phyloP scores from a whole-genome alignment of 306 rosid genomes.

The Lupinus albus region DNA sequence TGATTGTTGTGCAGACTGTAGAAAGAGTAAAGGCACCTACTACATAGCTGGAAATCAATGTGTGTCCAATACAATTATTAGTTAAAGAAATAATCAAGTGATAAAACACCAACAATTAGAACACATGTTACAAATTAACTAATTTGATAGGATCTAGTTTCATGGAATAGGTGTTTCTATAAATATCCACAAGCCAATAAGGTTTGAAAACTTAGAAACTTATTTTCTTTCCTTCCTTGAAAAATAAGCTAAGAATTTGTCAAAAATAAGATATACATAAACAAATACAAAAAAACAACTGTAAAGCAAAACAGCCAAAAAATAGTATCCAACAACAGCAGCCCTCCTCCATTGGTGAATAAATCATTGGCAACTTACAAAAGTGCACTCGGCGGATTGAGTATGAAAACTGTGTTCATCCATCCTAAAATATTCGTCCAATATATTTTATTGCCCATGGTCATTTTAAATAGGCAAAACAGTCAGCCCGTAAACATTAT shows the following conservation, averaged over 20 bases:
- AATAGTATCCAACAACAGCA: slow-evolving; percentile 39
- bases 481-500: too few species aligned
- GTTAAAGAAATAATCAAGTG: slow-evolving; percentile 4
- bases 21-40: not conserved
- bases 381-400: too few species aligned
- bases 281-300: not conserved
- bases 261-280: not conserved
- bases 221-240: not conserved
- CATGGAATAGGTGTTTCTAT: slow-evolving; percentile 1
- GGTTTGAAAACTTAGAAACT: slow-evolving; percentile 25
- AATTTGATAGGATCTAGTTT: slow-evolving; percentile 31
- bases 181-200: slow-evolving; percentile 1
- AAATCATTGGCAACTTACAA: too few species aligned
- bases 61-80: not conserved
- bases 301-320: slow-evolving; percentile 15
- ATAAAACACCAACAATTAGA: slow-evolving; percentile 15
- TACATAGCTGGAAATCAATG: not conserved
- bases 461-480: too few species aligned
- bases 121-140: too few species aligned
- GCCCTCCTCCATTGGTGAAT: slow-evolving; percentile 36
- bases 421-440: too few species aligned
- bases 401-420: too few species aligned
- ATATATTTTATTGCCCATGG: too few species aligned
- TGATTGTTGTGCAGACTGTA: not conserved
- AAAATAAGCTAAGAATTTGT: slow-evolving; percentile 32